Base-by-base conservation (phyloP, 768 basidiomycete species). In the Agaricus sinodeliciosus region DNA sequence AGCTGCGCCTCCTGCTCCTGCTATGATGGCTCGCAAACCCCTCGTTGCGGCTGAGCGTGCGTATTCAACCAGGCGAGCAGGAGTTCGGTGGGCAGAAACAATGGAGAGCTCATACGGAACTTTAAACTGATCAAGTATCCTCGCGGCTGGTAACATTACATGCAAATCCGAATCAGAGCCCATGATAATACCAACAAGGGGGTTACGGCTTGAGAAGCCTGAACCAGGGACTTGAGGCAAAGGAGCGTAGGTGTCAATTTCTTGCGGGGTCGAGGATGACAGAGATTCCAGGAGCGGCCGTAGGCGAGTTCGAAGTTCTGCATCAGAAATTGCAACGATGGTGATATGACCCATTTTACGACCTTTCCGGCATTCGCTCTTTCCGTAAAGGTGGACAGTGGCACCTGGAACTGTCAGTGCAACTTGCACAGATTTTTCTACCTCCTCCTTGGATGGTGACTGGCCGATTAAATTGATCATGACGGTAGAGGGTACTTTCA, bases 261-360 rank as follows among this genome's bases (percentile, higher is more conserved):
- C 86, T 7, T 70, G 66, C 19, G 69, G 52, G 9, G 71, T 60
- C 15, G 69, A 70, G 1, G 67, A 69, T 0, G 88, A 87, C 2
- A 90, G 72, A 3, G 81, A 78, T 49, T 77, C 65, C 15, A 96
- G 78, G 40, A 98, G 79, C 2, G 82, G 78, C 1, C 87, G 78
- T n/a, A 98, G 78, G 18, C 85, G 79, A 0, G 63, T 60, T 45
- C 79, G 77, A 1, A 93, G 73, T 51, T 86, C 76, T 1, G 90
- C 85, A 58, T 97, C 94, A 0, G 84, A 87, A 36, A 80, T 69
- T 1, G 87, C 94, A 12, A 92, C 86, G 55, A 98, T 60, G 16
- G 94, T 98, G 63, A 96, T 83, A 65, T 98, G 96, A 0, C 96
- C 96, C 94, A 98, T 96, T 70, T 99, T 99, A 50, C 96, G 75